Base-by-base conservation (phyloP, 2,329 filamentous ascomycete genomes). In the Lachnellula arida region DNA sequence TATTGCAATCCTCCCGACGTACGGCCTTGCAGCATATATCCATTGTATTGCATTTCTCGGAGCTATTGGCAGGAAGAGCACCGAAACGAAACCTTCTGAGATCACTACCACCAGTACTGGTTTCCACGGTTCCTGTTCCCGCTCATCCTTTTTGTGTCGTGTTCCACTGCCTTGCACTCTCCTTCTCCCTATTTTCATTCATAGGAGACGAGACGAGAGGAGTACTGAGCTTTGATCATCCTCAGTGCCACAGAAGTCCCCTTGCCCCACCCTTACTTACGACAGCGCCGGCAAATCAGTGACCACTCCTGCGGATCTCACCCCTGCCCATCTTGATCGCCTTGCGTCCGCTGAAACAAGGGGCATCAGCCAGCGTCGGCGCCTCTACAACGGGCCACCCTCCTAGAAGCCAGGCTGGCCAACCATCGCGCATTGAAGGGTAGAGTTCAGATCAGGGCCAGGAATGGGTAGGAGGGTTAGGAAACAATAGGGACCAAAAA, bases 371-470 rank as follows among this genome's bases (percentile, higher is more conserved):
- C 49, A 55, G 32, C 39, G 44, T 42, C 19, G 44, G 51, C 54
- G 54, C 54, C 49, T 56, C 43, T 52, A 19, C 49, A 53, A 11
- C 22, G 37, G 17, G 25, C 19, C 49, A 43, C 43, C 54, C 37
- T 51, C 44, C 47, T 37, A 50, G 55, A 50, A 57, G 50, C 50
- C 50, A 57, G 32, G 28, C 54, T 44, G 53, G 32, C 63, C 63
- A 65, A 64, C 59, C 59, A 63, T 60, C 49, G 34, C 44, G 46
- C 49, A 54, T 40, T 37, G 39, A 49, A 53, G 35, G 12, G 19
- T 47, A 43, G 53, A 48, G 28, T 59, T 62, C 52, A 19, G 22
- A 37, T 46, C 44, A 39, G 43, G 51, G 50, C 49, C 51, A 50
- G 44, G 46, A 57, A 17, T 46, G 46, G 42, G 14, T 42, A 40